phyloP scores from a whole-genome alignment of 352 stramenopile genomes.

The Phytophthora boehmeriae region DNA sequence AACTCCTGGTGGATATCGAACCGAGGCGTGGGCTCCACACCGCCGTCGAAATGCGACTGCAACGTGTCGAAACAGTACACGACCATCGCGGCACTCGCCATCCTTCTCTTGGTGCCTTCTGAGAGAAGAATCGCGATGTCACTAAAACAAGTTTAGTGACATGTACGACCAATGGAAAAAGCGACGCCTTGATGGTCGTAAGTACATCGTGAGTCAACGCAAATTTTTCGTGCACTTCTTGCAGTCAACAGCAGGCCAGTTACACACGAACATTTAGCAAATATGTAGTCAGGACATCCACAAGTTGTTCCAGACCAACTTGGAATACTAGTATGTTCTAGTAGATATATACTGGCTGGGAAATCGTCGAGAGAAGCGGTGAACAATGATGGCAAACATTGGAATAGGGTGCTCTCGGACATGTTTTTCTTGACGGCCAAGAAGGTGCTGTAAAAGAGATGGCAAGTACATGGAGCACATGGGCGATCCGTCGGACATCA shows the following conservation, averaged over 20 bases:
- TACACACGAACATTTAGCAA: too few relatives aligned
- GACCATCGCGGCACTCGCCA: conserved; percentile 84
- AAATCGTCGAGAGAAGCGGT: too few relatives aligned
- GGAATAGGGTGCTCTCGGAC: too few relatives aligned
- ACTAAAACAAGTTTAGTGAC: background rate
- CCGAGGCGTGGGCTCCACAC: conserved; percentile 46
- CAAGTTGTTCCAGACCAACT: too few relatives aligned
- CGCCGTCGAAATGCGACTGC: conserved; percentile 67
- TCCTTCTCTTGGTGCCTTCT: conserved; percentile 24
- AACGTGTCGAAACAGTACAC: conserved; percentile 88
- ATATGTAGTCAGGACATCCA: too few relatives aligned
- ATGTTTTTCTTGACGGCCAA: too few relatives aligned
- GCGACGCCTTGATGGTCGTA: background rate
- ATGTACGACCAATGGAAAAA: background rate
- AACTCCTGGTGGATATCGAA: conserved; percentile 69
- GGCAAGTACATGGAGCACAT: background rate
- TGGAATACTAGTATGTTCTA: too few relatives aligned
- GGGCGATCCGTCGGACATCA: background rate
- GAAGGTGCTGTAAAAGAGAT: background rate
- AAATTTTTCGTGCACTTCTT: background rate
- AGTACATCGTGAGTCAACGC: background rate
- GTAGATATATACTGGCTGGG: too few relatives aligned
- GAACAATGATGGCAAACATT: too few relatives aligned
- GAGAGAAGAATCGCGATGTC: background rate
- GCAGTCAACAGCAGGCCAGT: background rate